phyloP scores from a whole-genome alignment of 2,329 filamentous ascomycete species.

The Aureobasidium sp. region DNA sequence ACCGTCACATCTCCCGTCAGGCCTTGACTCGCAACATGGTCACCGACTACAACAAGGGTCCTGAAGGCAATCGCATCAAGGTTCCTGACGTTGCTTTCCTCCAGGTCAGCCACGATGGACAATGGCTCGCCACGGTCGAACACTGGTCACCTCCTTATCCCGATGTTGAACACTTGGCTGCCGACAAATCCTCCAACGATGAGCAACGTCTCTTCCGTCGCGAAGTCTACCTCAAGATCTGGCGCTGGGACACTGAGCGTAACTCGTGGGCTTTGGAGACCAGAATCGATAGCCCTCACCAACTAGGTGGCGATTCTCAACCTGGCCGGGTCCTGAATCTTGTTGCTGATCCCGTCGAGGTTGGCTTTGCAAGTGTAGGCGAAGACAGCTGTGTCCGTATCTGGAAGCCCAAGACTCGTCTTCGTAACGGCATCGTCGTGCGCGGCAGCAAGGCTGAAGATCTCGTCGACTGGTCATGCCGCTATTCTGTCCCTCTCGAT shows the following conservation, averaged over 20 bases:
- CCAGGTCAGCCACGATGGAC: slow-evolving; percentile 69
- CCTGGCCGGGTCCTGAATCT: slow-evolving; percentile 62
- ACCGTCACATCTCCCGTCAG: slow-evolving; percentile 75
- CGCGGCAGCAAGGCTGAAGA: slow-evolving; percentile 53
- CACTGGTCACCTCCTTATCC: slow-evolving; percentile 72
- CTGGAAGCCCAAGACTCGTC: slow-evolving; percentile 69
- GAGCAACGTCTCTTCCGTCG: slow-evolving; percentile 45
- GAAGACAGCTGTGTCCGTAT: slow-evolving; percentile 70
- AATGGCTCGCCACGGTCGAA: slow-evolving; percentile 87
- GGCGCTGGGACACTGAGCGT: slow-evolving; percentile 57
- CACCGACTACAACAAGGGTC: slow-evolving; percentile 70
- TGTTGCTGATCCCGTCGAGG: slow-evolving; percentile 58
- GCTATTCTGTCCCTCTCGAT: slow-evolving; percentile 35
- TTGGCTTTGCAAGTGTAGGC: slow-evolving; percentile 78
- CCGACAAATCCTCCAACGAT: slow-evolving; percentile 29
- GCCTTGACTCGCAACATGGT: slow-evolving; percentile 82
- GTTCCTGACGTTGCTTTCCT: slow-evolving; percentile 74
- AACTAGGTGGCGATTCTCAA: slow-evolving; percentile 39
- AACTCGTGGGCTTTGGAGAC: slow-evolving; percentile 66
- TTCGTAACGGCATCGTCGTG: slow-evolving; percentile 60
- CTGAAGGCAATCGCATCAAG: slow-evolving; percentile 61
- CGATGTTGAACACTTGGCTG: slow-evolving; percentile 56
- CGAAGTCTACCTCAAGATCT: slow-evolving; percentile 87
- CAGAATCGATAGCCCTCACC: slow-evolving; percentile 77
- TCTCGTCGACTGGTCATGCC: slow-evolving; percentile 68